Conservation (phyloP, 202 grass and related monocot species). For the Schoenoplectus triqueter region DNA sequence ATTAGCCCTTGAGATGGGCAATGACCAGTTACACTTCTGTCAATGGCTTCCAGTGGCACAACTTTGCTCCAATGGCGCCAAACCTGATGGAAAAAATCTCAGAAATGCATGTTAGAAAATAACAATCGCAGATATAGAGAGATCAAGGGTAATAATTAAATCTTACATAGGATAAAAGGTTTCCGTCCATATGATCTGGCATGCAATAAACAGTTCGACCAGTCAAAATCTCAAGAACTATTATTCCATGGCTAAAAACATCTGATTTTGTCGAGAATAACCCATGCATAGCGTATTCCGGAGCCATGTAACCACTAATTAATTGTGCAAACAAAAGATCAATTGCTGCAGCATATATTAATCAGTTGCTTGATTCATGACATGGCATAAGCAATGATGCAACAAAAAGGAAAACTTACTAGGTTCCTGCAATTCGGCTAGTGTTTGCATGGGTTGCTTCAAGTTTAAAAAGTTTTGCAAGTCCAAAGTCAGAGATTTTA, state of each 20-base stretch:
- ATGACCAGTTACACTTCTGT: background rate
- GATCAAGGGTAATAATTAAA: background rate
- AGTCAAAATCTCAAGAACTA: conserved; percentile 57
- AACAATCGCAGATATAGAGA: no score
- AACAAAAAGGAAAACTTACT: background rate
- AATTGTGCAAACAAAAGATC: no score
- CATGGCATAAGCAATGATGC: no score
- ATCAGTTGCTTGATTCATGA: no score
- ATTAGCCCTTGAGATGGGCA: background rate
- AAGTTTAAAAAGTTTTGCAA: background rate
- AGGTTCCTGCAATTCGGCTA: background rate
- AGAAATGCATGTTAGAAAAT: no score
- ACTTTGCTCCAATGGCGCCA: background rate
- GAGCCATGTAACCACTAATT: no score
- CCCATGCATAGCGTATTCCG: no score
- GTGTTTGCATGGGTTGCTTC: background rate
- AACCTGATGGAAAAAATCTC: conserved; percentile 1
- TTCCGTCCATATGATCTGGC: background rate
- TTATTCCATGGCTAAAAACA: conserved; percentile 26
- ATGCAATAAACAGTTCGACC: conserved; percentile 40
- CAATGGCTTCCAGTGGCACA: background rate
- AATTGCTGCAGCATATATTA: no score
- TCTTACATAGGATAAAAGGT: background rate
- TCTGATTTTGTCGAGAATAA: conserved; percentile 6
- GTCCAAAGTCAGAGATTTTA: background rate